Percentiles rank a stretch among this genome's conserved stretches.
Conservation (phyloP, 2,329 filamentous ascomycete species). For the Botrytis porri region DNA sequence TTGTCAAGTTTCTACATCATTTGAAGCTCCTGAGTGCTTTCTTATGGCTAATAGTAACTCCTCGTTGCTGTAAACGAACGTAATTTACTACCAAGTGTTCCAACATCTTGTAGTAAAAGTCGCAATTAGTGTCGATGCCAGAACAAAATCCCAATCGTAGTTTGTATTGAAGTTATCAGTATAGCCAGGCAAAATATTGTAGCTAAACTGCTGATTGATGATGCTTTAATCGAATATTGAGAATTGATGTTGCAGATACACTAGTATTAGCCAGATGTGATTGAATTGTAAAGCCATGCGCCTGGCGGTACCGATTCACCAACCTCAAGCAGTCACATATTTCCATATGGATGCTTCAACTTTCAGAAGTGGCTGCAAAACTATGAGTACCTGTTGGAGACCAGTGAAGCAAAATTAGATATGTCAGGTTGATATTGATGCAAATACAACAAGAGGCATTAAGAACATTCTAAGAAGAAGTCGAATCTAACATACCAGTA, state of each 20-base stretch:
- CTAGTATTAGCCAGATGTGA: not conserved
- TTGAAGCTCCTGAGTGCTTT: not conserved
- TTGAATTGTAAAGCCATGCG: not conserved
- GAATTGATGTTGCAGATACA: not conserved
- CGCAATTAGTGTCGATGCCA: not conserved
- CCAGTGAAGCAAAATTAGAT: not conserved
- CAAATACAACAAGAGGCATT: not conserved
- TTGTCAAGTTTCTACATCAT: not conserved
- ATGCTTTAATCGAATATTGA: not conserved
- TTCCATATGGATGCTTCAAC: too few species aligned
- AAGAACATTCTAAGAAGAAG: not conserved
- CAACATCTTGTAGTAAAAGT: not conserved
- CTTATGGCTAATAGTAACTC: too few species aligned
- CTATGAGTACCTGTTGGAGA: not conserved
- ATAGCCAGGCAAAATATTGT: not conserved
- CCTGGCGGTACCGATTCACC: not conserved
- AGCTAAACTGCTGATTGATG: not conserved
- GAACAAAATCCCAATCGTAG: not conserved
- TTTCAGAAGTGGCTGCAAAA: not conserved
- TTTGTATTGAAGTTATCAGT: not conserved
- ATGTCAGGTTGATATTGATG: not conserved
- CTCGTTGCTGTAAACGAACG: not conserved
- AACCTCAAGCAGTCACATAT: not conserved
- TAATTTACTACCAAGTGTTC: not conserved
- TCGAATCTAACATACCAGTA: not conserved